Conservation (phyloP, 352 stramenopile genomes). For the Pythium periplocum region DNA sequence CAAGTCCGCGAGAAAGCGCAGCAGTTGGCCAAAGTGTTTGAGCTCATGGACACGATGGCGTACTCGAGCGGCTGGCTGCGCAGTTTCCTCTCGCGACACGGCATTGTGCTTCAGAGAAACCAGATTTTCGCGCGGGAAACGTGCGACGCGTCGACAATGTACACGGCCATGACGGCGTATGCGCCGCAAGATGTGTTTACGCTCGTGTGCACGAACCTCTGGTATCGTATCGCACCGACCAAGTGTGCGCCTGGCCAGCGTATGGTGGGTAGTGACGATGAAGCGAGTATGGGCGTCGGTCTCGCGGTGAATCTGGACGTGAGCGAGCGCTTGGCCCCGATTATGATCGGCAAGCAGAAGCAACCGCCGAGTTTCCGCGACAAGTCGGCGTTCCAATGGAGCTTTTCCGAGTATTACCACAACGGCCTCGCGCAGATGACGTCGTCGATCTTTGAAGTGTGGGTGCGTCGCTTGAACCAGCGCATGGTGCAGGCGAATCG, state of each 20-base stretch:
- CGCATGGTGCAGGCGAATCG: conserved; percentile 14
- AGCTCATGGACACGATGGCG: conserved; percentile 27
- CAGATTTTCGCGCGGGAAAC: conserved; percentile 11
- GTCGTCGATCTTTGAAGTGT: conserved; percentile 15
- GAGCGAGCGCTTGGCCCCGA: conserved; percentile 14
- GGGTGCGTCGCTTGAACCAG: conserved; percentile 17
- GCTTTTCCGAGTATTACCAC: conserved; percentile 17
- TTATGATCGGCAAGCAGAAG: conserved; percentile 12
- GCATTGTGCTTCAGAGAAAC: conserved; percentile 31
- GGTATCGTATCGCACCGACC: conserved; percentile 14
- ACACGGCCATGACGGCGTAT: conserved; percentile 8
- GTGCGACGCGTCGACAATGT: not conserved
- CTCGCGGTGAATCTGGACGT: conserved; percentile 14
- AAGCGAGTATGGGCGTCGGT: conserved; percentile 11
- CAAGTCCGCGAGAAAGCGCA: conserved; percentile 27
- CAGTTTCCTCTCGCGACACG: conserved; percentile 54
- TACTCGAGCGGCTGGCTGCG: conserved; percentile 66
- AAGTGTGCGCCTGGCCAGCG: conserved; percentile 1
- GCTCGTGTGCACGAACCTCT: conserved; percentile 13
- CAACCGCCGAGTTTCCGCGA: conserved; percentile 18
- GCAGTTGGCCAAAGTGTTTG: conserved; percentile 30
- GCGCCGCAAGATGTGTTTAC: conserved; percentile 16
- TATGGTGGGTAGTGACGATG: not conserved
- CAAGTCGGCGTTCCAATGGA: conserved; percentile 19
- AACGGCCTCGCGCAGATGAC: conserved; percentile 18